Evolutionary conservation across 352 stramenopile genomes (phyloP).

Genomic region (Phytophthora fragariae): DNA sequence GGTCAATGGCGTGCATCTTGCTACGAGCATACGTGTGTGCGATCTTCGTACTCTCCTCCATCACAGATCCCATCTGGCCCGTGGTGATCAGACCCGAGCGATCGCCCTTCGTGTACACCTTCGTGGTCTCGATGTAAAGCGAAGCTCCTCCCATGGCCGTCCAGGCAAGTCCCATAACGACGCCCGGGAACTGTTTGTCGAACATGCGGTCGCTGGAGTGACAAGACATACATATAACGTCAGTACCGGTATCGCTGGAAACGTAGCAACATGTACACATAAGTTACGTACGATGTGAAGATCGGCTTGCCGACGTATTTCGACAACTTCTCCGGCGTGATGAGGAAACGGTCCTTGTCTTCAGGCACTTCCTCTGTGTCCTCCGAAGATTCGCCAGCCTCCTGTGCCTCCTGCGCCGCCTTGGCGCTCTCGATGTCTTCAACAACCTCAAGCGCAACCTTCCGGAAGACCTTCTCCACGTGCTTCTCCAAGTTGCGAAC

Average conservation of each 20-base stretch:
- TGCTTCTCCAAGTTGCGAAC: constrained; percentile 98
- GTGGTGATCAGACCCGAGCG: constrained; percentile 85
- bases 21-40: constrained; percentile 94
- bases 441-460: constrained; percentile 97
- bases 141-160: constrained; percentile 98
- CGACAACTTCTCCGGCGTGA: constrained; percentile 94
- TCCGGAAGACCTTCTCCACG: constrained; percentile 98
- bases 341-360: constrained; percentile 84
- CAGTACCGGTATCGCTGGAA: background rate
- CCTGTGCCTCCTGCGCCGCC: constrained; percentile 32
- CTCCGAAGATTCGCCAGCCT: constrained; percentile 49
- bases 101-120: constrained; percentile 74
- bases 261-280: background rate
- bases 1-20: constrained; percentile 71
- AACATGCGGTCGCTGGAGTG: constrained; percentile 95
- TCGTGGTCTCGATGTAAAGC: constrained; percentile 98
- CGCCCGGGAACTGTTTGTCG: constrained; percentile 92
- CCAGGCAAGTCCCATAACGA: constrained; percentile 99
- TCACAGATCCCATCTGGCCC: constrained; percentile 98
- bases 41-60: constrained; percentile 99
- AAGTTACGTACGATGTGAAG: constrained; percentile 91
- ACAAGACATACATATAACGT: constrained; percentile 12
- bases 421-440: constrained; percentile 72
- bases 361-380: constrained; percentile 22
- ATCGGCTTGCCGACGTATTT: constrained; percentile 99